These are phyloP conservation scores for Candida ulmi DNA, from an alignment of 805 yeast genomes.

Conservation along the genomic window DNA sequence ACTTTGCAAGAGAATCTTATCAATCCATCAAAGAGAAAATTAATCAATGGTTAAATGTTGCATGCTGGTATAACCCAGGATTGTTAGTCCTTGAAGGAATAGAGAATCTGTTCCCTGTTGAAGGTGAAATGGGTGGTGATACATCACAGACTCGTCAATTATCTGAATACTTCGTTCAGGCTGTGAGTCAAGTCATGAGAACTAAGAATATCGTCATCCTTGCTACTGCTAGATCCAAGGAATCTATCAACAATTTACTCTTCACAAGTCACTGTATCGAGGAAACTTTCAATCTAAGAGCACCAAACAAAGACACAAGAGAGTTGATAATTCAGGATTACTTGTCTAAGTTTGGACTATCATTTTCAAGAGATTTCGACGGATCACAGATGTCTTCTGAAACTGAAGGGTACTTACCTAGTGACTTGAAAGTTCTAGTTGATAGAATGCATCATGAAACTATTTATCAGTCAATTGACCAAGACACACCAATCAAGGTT, in stretches of 20 bases:
- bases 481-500: slow-evolving; percentile 1
- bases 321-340: slow-evolving; percentile 33
- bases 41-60: slow-evolving; percentile 40
- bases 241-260: slow-evolving; percentile 53
- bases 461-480: slow-evolving; percentile 12
- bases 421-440: slow-evolving; percentile 65
- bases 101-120: slow-evolving; percentile 67
- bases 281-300: slow-evolving; percentile 47
- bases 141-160: slow-evolving; percentile 57
- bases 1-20: slow-evolving; percentile 49
- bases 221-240: slow-evolving; percentile 59
- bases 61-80: slow-evolving; percentile 76
- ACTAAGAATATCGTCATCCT: slow-evolving; percentile 49
- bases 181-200: slow-evolving; percentile 33
- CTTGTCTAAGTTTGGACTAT: slow-evolving; percentile 20
- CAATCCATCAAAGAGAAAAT: slow-evolving; percentile 39
- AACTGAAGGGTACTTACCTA: slow-evolving; percentile 87
- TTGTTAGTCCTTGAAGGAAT: slow-evolving; percentile 72
- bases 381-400: slow-evolving; percentile 52
- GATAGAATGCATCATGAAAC: slow-evolving; percentile 63
- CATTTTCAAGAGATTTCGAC: slow-evolving; percentile 36
- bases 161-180: slow-evolving; percentile 51
- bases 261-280: slow-evolving; percentile 69
- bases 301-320: slow-evolving; percentile 68
- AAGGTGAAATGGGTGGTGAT: slow-evolving; percentile 44